Conservation (phyloP, 805 yeast genomes). For the Lipomyces orientalis region DNA sequence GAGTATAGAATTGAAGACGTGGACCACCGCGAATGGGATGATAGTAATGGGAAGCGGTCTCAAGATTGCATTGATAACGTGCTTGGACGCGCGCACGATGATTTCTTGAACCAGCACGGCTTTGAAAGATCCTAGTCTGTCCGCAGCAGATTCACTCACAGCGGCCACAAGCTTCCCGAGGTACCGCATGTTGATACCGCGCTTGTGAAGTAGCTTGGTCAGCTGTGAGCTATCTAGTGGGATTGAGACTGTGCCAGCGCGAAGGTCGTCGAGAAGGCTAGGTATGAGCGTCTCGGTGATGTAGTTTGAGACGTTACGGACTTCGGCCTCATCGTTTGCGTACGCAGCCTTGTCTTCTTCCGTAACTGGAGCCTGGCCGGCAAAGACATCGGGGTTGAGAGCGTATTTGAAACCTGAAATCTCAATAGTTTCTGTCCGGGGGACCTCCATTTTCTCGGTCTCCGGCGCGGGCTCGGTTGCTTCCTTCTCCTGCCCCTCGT, state of each 20-base stretch:
- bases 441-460: conserved; percentile 28
- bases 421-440: conserved; percentile 19
- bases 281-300: conserved; percentile 66
- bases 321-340: conserved; percentile 64
- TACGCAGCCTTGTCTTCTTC: conserved; percentile 47
- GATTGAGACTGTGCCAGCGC: conserved; percentile 55
- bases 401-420: conserved; percentile 49
- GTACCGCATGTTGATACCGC: conserved; percentile 89
- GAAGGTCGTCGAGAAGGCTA: conserved; percentile 62
- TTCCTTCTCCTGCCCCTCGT: conserved; percentile 28
- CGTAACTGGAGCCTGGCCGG: conserved; percentile 48
- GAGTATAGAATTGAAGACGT: conserved; percentile 71
- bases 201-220: conserved; percentile 67
- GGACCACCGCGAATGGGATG: conserved; percentile 66
- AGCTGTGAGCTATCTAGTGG: conserved; percentile 87
- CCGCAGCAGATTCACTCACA: conserved; percentile 39
- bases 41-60: conserved; percentile 57
- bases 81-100: conserved; percentile 80
- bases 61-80: conserved; percentile 62
- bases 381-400: conserved; percentile 81
- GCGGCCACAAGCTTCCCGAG: conserved; percentile 56
- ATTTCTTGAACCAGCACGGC: conserved; percentile 66
- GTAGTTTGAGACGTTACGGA: conserved; percentile 70
- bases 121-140: conserved; percentile 50
- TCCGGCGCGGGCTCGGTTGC: conserved; percentile 39